Percentiles rank a stretch among this genome's conserved stretches.
Conservation (phyloP, 805 yeast genomes). For the Kregervanrija delftensis region DNA sequence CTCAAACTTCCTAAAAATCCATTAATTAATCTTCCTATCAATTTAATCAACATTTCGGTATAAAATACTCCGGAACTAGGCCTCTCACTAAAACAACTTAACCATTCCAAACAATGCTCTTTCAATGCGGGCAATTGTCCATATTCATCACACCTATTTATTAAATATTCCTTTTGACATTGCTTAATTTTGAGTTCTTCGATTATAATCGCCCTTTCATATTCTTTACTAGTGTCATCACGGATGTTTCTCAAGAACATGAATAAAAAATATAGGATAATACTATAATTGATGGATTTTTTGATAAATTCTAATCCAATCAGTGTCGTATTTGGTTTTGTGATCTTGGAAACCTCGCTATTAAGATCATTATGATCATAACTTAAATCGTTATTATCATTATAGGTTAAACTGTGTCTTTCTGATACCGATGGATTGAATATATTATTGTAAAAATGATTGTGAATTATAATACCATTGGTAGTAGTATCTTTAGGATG, state of each 20-base stretch:
- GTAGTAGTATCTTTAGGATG: too few species aligned
- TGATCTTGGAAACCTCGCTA: not conserved
- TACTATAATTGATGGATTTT: slow-evolving; percentile 6
- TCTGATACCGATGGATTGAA: not conserved
- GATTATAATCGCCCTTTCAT: slow-evolving; percentile 41
- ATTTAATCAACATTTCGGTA: slow-evolving; percentile 53
- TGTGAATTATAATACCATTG: slow-evolving; percentile 5
- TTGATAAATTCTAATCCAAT: not conserved
- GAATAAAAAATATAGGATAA: slow-evolving; percentile 1
- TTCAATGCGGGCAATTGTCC: slow-evolving; percentile 53
- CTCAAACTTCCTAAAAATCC: slow-evolving; percentile 65
- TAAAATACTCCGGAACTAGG: slow-evolving; percentile 36
- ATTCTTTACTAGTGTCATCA: slow-evolving; percentile 44
- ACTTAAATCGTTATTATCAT: too few species aligned
- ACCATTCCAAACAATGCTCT: slow-evolving; percentile 54
- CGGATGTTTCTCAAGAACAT: slow-evolving; percentile 32
- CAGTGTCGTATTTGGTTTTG: not conserved
- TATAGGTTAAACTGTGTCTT: too few species aligned
- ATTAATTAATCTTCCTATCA: slow-evolving; percentile 54
- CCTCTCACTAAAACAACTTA: slow-evolving; percentile 51
- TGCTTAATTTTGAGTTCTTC: slow-evolving; percentile 43
- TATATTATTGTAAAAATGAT: slow-evolving; percentile 9
- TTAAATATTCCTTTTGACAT: slow-evolving; percentile 45
- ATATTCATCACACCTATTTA: slow-evolving; percentile 52
- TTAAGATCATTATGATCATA: too few species aligned